Evolutionary conservation across 83 land plant species (phyloP), one percentile per base, ranked within the genome.

Genomic region (Thuja plicata): DNA sequence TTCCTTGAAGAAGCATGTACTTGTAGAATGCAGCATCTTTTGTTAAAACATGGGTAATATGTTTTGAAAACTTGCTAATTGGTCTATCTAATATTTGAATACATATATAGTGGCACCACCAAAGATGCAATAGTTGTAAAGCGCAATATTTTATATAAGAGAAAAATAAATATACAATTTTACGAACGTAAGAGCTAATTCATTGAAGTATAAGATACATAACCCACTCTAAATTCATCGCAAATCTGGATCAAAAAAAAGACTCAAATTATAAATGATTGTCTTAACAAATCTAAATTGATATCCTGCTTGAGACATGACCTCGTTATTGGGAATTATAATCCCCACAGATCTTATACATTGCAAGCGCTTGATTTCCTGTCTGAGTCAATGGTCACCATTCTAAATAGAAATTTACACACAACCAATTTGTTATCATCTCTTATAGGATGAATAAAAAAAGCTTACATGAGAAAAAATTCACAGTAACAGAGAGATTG

Each of bases 291-390:
- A 85, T 85, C 66, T 85, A 43, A 90, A 90, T 54, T 76, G 88
- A 16, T 88, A 90, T 15, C 91, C 91, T 19, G 30, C 30, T 12
- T 37, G 45, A 19, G 91, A 90, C 91, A 90, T 89, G 73, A 90
- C 86, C 52, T 90, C 45, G 50, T 90, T 90, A 66, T 90, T 90
- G 50, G 91, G 91, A 90, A 90, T 90, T 45, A 90, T 88, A 57
- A 90, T 74, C 43, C 91, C 91, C 86, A 90, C 90, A 1, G 91
- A 90, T 57, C 91, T 90, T 17, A 90, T 80, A 73, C 85, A 83
- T 92, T 76, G 15, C 89, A 87, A 11, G 87, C 89, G 54, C 43
- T 17, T 21, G 90, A 88, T 77, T 91, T 91, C 91, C 88, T 90
- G 84, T 73, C 90, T 24, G 41, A 80, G 60, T 84, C 89, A 89